These are phyloP conservation scores for Guadua angustifolia DNA, from an alignment of 176 grass and related monocot species.

Conservation along the genomic window DNA sequence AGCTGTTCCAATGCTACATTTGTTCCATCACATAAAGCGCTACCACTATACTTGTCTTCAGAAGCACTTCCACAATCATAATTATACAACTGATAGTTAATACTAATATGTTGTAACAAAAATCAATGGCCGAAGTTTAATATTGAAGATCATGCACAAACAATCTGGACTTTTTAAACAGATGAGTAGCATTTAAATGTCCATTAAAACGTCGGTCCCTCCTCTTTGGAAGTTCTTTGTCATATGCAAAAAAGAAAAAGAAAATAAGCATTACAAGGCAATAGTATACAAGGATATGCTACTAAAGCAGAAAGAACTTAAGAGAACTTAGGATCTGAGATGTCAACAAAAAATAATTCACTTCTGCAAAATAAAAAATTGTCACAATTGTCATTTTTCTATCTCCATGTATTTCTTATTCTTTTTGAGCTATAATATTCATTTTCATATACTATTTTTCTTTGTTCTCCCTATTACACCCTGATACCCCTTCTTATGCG, in stretches of 20 bases:
- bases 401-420: background rate
- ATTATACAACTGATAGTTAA: background rate
- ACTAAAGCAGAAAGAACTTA: background rate
- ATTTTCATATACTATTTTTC: background rate
- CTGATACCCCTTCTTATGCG: too few relatives aligned
- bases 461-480: background rate
- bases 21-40: background rate
- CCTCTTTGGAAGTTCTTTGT: background rate
- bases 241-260: background rate
- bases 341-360: background rate
- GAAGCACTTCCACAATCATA: background rate
- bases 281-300: background rate
- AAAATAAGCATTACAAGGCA: conserved; percentile 9
- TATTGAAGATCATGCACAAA: background rate
- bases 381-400: background rate
- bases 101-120: background rate
- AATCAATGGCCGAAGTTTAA: background rate
- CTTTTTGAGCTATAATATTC: background rate
- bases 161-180: background rate
- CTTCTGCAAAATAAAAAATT: background rate
- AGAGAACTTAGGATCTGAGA: conserved; percentile 19
- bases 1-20: background rate
- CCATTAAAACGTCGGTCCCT: background rate
- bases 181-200: background rate
- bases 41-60: background rate